Conservation (phyloP, 1,139 yeast genomes). For the Casaregolazyma lundiana region DNA sequence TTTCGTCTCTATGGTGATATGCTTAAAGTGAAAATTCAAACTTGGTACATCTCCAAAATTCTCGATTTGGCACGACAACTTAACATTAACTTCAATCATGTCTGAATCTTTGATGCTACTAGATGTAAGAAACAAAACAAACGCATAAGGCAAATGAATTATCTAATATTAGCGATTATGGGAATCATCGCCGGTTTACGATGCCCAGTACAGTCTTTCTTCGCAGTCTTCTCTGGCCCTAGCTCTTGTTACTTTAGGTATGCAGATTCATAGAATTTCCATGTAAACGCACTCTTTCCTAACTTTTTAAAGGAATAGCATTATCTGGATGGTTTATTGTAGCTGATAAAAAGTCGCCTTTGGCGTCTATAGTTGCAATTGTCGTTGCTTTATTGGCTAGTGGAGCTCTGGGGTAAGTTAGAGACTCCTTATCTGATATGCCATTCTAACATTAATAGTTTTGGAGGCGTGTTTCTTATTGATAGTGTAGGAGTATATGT, state of each 20-base stretch:
- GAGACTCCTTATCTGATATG: neutral
- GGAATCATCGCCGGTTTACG: neutral
- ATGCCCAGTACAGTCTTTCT: neutral
- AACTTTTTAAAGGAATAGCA: constrained; percentile 19
- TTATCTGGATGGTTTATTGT: constrained; percentile 24
- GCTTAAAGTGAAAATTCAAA: too few relatives aligned
- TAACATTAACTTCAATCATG: too few relatives aligned
- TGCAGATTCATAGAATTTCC: neutral
- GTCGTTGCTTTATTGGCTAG: constrained; percentile 30
- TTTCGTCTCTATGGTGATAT: too few relatives aligned
- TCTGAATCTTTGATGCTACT: neutral
- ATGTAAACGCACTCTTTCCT: neutral
- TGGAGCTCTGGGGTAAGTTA: constrained; percentile 32
- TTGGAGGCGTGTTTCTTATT: constrained; percentile 36
- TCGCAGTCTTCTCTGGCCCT: neutral
- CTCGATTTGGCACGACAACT: too few relatives aligned
- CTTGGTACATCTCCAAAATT: too few relatives aligned
- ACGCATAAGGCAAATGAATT: neutral
- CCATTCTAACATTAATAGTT: constrained; percentile 18
- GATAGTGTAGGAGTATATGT: constrained; percentile 40
- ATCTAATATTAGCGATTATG: neutral
- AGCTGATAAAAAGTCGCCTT: constrained; percentile 22
- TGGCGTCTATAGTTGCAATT: constrained; percentile 23
- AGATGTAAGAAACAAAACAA: neutral
- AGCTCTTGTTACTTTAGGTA: neutral